Conservation (phyloP, 208 protist species). For the Leishmania aethiopica region DNA sequence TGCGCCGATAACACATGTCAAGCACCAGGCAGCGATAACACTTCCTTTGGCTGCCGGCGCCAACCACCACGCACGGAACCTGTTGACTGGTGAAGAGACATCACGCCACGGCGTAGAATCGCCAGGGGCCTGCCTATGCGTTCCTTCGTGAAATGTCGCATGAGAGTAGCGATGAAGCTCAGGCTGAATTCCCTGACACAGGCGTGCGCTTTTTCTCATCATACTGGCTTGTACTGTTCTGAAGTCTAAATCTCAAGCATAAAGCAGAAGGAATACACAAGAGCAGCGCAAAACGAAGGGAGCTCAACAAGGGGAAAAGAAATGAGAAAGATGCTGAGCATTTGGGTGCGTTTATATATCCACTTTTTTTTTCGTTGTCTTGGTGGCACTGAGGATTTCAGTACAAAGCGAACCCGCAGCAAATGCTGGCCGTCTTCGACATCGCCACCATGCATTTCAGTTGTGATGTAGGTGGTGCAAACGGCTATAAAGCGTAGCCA, state of each 20-base stretch:
- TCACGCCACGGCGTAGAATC: conserved; percentile 89
- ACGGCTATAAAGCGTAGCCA: not conserved
- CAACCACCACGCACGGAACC: conserved; percentile 77
- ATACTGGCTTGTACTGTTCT: conserved; percentile 2
- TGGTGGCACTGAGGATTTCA: not conserved
- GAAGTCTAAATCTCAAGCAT: conserved; percentile 6
- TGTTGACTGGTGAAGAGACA: conserved; percentile 76
- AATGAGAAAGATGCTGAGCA: conserved; percentile 12
- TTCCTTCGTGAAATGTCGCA: conserved; percentile 88
- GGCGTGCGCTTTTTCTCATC: conserved; percentile 21
- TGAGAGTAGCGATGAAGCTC: conserved; percentile 84
- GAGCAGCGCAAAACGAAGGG: not conserved
- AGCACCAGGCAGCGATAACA: conserved; percentile 80
- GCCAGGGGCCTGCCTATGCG: conserved; percentile 80
- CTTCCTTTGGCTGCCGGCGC: conserved; percentile 82
- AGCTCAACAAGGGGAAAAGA: conserved; percentile 6
- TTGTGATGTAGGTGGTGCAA: no score
- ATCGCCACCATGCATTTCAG: not conserved
- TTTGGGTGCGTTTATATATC: not conserved
- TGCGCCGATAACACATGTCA: conserved; percentile 70
- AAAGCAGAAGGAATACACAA: conserved; percentile 16
- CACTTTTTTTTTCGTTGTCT: not conserved
- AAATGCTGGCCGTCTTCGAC: not conserved
- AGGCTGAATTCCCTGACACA: conserved; percentile 53
- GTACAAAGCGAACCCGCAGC: not conserved